These are phyloP conservation scores for Circinella minor DNA, from an alignment of 371 early-diverging fungal species.

Conservation along the genomic window DNA sequence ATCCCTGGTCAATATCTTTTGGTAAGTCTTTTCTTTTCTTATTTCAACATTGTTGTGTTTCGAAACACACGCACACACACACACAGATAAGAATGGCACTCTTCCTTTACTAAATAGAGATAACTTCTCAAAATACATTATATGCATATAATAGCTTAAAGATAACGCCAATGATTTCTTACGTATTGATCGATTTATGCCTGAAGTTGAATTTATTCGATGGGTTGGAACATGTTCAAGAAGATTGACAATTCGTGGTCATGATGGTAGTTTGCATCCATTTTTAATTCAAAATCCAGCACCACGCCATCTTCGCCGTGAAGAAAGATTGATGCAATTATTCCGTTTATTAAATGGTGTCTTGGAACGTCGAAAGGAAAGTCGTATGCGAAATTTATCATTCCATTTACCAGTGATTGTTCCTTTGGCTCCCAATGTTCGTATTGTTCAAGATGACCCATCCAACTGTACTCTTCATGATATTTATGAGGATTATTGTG, in stretches of 20 bases:
- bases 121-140: neutral
- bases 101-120: conserved; percentile 4
- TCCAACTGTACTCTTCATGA: conserved; percentile 87
- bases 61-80: no score
- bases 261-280: conserved; percentile 87
- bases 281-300: conserved; percentile 95
- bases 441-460: conserved; percentile 91
- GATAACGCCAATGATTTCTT: conserved; percentile 92
- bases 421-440: conserved; percentile 91
- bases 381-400: conserved; percentile 78
- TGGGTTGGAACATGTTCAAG: conserved; percentile 77
- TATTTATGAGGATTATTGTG: conserved; percentile 86
- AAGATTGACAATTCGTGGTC: conserved; percentile 86
- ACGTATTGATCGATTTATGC: conserved; percentile 92
- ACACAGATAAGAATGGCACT: neutral
- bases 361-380: conserved; percentile 78
- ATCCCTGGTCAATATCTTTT: conserved; percentile 97
- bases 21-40: conserved; percentile 37
- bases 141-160: conserved; percentile 54
- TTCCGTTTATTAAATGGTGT: conserved; percentile 89
- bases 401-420: conserved; percentile 93
- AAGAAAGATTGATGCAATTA: conserved; percentile 93
- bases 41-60: neutral
- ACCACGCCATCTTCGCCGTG: conserved; percentile 84
- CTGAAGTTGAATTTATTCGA: conserved; percentile 85